Evolutionary conservation across 108 stramenopile genomes (phyloP).

Genomic region (Pseudonitzschia pungens): DNA sequence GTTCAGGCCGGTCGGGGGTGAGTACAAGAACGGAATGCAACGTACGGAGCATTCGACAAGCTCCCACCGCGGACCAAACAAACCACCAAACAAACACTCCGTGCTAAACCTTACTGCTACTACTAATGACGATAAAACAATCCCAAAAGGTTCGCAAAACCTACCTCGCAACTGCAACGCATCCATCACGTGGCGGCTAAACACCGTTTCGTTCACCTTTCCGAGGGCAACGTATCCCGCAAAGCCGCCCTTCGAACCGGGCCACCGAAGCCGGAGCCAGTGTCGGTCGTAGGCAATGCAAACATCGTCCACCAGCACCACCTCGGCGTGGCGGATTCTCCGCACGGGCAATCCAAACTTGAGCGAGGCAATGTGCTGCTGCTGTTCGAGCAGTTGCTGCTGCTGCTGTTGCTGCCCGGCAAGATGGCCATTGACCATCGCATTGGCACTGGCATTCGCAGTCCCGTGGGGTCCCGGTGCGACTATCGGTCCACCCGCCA

Average conservation of each 20-base stretch:
- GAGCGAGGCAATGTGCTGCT: not conserved
- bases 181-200: not conserved
- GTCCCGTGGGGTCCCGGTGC: too few species aligned
- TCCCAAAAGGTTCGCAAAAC: not conserved
- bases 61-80: too few species aligned
- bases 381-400: not conserved
- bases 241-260: constrained; percentile 74
- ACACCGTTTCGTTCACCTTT: constrained; percentile 19
- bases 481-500: too few species aligned
- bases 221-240: constrained; percentile 81
- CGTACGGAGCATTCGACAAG: too few species aligned
- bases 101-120: too few species aligned
- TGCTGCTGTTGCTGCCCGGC: too few species aligned
- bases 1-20: too few species aligned
- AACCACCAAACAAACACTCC: not conserved
- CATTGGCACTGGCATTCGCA: too few species aligned
- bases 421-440: too few species aligned
- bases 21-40: too few species aligned
- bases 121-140: not conserved
- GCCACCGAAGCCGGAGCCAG: constrained; percentile 86
- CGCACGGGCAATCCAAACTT: constrained; percentile 48
- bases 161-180: not conserved
- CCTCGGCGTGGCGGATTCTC: constrained; percentile 78
- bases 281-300: constrained; percentile 53
- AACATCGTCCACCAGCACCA: constrained; percentile 78